These are phyloP conservation scores for Fusarium equiseti DNA, from an alignment of 2,329 filamentous ascomycete genomes.

Conservation along the genomic window DNA sequence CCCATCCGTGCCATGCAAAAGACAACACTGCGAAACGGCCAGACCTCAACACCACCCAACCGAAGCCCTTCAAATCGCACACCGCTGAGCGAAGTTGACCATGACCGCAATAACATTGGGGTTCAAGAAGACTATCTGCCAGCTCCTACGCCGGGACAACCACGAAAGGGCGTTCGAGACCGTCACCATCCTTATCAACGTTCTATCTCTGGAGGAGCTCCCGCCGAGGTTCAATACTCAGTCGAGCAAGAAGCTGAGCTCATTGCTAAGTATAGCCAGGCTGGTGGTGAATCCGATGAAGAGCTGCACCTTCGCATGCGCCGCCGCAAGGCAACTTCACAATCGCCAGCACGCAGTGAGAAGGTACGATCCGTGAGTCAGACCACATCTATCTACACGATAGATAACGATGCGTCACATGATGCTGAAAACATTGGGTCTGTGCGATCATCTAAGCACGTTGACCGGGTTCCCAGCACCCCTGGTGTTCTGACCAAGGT, in stretches of 20 bases:
- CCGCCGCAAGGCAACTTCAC: constrained; percentile 72
- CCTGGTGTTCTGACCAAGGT: constrained; percentile 73
- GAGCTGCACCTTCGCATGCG: constrained; percentile 83
- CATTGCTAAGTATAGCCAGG: constrained; percentile 70
- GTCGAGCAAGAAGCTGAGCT: constrained; percentile 71
- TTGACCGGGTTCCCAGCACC: constrained; percentile 67
- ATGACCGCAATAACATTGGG: constrained; percentile 76
- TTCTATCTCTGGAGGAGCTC: constrained; percentile 60
- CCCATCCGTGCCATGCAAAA: constrained; percentile 73
- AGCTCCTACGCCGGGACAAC: constrained; percentile 94
- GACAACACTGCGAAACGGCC: constrained; percentile 69
- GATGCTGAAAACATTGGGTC: constrained; percentile 78
- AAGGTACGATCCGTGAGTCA: constrained; percentile 80
- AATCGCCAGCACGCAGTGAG: constrained; percentile 70
- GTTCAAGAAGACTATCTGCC: constrained; percentile 92
- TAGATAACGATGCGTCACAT: constrained; percentile 76
- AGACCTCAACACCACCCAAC: constrained; percentile 87
- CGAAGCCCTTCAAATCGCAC: constrained; percentile 79
- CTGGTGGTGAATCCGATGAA: constrained; percentile 80
- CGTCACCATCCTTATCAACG: constrained; percentile 80
- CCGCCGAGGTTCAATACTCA: constrained; percentile 63
- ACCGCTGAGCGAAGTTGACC: constrained; percentile 93
- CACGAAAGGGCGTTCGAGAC: constrained; percentile 87
- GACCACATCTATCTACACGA: constrained; percentile 74
- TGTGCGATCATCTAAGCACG: constrained; percentile 69